Evolutionary conservation across 306 rosid species (phyloP).

Genomic region (Astragalus glycyphyllos): DNA sequence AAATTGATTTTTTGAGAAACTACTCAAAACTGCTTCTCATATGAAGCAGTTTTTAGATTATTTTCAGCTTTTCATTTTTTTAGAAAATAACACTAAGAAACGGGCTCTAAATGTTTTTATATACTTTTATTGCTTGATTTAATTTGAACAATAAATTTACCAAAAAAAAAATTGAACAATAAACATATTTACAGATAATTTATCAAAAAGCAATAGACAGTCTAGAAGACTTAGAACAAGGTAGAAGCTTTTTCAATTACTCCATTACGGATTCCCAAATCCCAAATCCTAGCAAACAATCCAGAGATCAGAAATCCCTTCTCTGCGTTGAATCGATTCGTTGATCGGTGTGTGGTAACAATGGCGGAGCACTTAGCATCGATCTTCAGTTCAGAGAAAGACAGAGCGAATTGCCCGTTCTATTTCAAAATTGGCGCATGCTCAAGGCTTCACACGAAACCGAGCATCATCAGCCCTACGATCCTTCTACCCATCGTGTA

Average conservation of each 20-base stretch:
- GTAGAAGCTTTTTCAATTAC: not conserved
- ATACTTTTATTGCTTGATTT: too few relatives aligned
- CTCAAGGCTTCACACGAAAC: slow-evolving; percentile 74
- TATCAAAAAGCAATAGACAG: too few relatives aligned
- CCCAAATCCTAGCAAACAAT: slow-evolving; percentile 29
- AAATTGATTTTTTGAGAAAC: too few relatives aligned
- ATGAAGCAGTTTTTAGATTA: too few relatives aligned
- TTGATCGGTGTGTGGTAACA: not conserved
- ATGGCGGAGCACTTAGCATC: slow-evolving; percentile 87
- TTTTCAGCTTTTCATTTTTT: too few relatives aligned
- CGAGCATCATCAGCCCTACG: slow-evolving; percentile 75
- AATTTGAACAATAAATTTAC: too few relatives aligned
- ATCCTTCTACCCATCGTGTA: slow-evolving; percentile 74
- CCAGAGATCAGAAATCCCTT: not conserved
- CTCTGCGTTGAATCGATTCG: not conserved
- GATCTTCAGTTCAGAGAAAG: slow-evolving; percentile 77
- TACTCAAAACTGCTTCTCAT: too few relatives aligned
- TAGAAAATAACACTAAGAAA: too few relatives aligned
- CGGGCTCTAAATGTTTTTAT: too few relatives aligned
- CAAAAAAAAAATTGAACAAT: too few relatives aligned
- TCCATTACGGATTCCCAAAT: slow-evolving; percentile 24
- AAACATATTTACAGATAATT: too few relatives aligned
- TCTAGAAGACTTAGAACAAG: too few relatives aligned
- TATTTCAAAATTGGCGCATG: slow-evolving; percentile 89
- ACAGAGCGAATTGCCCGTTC: slow-evolving; percentile 79